A percentile compares a stretch with the other conserved stretches of the same genome.
Evolutionary conservation across 306 rosid species (phyloP).

Genomic region (Acacia acuminata): DNA sequence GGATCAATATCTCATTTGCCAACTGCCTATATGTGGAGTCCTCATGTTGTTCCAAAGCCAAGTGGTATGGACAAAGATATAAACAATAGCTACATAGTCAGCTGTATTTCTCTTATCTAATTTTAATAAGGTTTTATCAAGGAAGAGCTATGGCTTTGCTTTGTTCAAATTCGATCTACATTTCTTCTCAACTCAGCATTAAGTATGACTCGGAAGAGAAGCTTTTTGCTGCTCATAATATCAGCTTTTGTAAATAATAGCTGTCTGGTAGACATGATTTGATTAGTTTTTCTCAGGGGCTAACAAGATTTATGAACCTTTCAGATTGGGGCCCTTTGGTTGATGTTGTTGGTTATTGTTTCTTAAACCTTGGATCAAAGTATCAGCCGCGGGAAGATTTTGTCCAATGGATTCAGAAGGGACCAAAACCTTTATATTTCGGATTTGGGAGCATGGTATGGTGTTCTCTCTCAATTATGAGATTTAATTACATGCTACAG

Average conservation of each 20-base stretch:
- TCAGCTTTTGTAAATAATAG: background rate
- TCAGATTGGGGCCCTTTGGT: constrained; percentile 89
- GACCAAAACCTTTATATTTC: constrained; percentile 70
- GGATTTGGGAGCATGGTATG: constrained; percentile 97
- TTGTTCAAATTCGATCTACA: background rate
- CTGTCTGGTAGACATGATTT: constrained; percentile 2
- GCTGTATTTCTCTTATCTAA: background rate
- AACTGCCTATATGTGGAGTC: constrained; percentile 91
- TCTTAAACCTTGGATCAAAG: constrained; percentile 71
- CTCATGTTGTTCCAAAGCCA: constrained; percentile 89
- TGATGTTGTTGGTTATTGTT: constrained; percentile 89
- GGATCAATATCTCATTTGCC: constrained; percentile 91
- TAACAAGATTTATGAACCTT: constrained; percentile 31
- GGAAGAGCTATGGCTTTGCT: background rate
- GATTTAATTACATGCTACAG: background rate
- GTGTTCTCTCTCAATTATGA: constrained; percentile 22
- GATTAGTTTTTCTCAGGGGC: constrained; percentile 19
- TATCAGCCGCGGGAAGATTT: constrained; percentile 72
- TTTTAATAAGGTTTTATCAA: background rate
- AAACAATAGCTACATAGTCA: constrained; percentile 1
- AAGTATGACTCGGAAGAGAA: background rate
- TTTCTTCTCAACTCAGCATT: background rate
- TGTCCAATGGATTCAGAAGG: constrained; percentile 66
- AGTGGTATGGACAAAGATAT: constrained; percentile 52
- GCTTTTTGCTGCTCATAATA: background rate